phyloP scores from a whole-genome alignment of 495 filamentous ascomycete genomes.

The Pseudoneurospora amorphoporcata region DNA sequence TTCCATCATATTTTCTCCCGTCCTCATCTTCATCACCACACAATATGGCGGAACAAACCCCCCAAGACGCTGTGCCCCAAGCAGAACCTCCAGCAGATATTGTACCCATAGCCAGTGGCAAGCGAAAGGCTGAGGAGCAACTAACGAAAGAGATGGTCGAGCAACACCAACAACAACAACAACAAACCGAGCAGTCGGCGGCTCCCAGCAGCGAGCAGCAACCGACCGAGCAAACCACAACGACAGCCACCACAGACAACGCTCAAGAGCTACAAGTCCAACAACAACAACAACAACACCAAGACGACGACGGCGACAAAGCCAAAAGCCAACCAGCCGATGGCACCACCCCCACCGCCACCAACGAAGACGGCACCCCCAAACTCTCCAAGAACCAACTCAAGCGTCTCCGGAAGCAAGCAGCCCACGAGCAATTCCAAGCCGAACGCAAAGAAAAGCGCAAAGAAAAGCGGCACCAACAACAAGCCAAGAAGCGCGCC shows the following conservation, averaged over 20 bases:
- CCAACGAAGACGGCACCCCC: conserved; percentile 11
- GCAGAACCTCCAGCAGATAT: background rate
- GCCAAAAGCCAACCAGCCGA: background rate
- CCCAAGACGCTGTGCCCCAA: background rate
- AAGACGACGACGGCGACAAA: background rate
- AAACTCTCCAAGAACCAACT: conserved; percentile 68
- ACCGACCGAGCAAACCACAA: background rate
- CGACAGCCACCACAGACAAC: background rate
- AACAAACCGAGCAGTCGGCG: conserved; percentile 4
- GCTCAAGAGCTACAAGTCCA: background rate
- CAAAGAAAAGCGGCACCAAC: conserved; percentile 58
- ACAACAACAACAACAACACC: background rate
- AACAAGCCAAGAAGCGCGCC: conserved; percentile 46
- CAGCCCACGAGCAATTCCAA: conserved; percentile 58
- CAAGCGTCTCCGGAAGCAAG: conserved; percentile 57
- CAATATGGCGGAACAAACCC: conserved; percentile 4
- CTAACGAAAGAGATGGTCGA: conserved; percentile 9
- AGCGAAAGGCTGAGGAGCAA: conserved; percentile 22
- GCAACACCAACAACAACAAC: background rate
- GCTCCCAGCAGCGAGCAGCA: conserved; percentile 1
- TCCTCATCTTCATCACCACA: background rate
- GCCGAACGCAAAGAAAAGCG: conserved; percentile 60
- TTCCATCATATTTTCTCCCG: background rate
- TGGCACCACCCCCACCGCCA: background rate
- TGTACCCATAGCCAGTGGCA: conserved; percentile 8